phyloP scores from a whole-genome alignment of 1,284 basidiomycete species.

The Omphalotus olearius region DNA sequence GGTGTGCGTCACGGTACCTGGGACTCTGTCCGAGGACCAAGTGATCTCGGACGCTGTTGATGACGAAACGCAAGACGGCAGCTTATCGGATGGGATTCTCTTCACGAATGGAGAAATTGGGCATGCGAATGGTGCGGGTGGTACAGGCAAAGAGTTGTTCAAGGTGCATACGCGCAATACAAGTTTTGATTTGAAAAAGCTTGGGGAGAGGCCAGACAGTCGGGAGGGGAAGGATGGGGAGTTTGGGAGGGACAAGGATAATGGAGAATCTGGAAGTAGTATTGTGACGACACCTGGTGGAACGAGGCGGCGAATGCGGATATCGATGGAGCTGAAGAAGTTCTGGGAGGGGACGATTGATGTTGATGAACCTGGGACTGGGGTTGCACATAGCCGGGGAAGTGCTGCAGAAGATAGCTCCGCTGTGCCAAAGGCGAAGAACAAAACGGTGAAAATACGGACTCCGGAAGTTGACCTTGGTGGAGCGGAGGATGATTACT shows the following conservation, averaged over 20 bases:
- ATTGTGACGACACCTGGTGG: constrained; percentile 12
- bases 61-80: constrained; percentile 1
- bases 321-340: constrained; percentile 39
- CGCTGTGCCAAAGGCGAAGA: not conserved
- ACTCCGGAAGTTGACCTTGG: not conserved
- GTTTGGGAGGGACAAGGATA: not conserved
- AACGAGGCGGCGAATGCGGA: constrained; percentile 10
- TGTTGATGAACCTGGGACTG: constrained; percentile 27
- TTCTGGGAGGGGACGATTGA: constrained; percentile 70
- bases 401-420: not conserved
- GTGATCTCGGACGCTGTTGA: not conserved
- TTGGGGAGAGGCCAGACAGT: not conserved
- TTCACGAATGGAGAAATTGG: not conserved
- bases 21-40: constrained; percentile 39
- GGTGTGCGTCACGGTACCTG: constrained; percentile 61
- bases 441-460: not conserved
- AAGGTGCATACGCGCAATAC: constrained; percentile 6
- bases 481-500: constrained; percentile 13
- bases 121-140: not conserved
- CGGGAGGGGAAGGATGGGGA: not conserved
- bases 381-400: not conserved
- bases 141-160: not conserved
- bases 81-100: constrained; percentile 2
- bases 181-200: constrained; percentile 6
- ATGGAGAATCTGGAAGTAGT: constrained; percentile 2